Conservation (phyloP, 2,329 filamentous ascomycete genomes). For the Grosmannia huntii region DNA sequence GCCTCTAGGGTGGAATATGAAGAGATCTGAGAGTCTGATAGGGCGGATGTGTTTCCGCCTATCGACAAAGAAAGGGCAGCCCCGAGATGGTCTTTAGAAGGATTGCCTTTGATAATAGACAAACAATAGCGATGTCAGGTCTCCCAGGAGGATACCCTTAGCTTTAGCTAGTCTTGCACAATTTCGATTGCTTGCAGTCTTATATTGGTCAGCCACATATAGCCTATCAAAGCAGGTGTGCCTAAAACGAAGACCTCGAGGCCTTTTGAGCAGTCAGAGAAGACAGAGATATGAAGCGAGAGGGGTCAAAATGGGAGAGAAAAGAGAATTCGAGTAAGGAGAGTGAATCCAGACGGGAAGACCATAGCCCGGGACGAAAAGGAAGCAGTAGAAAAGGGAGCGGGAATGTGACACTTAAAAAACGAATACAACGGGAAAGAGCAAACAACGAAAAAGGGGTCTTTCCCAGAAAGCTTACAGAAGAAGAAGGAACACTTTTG, state of each 20-base stretch:
- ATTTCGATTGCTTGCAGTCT: neutral
- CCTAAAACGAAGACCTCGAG: neutral
- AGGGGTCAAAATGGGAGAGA: neutral
- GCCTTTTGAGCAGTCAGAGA: neutral
- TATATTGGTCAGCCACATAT: neutral
- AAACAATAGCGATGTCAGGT: neutral
- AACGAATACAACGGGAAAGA: neutral
- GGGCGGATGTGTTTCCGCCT: neutral
- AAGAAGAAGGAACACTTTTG: neutral
- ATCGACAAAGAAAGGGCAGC: neutral
- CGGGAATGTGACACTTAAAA: neutral
- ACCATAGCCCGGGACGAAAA: neutral
- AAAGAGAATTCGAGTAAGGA: neutral
- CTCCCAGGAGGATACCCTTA: neutral
- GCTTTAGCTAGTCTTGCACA: neutral
- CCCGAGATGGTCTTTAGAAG: neutral
- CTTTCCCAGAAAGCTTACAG: neutral
- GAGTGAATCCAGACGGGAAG: neutral
- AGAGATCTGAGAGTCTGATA: neutral
- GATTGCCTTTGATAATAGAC: neutral
- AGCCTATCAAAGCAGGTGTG: neutral
- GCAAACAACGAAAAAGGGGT: neutral
- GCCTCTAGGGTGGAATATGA: neutral
- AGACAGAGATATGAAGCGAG: neutral
- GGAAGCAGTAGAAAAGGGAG: neutral